Percentiles rank a stretch among this genome's conserved stretches.
These are phyloP conservation scores for Gentiana straminea DNA, from an alignment of 257 asterid genomes.

Conservation along the genomic window DNA sequence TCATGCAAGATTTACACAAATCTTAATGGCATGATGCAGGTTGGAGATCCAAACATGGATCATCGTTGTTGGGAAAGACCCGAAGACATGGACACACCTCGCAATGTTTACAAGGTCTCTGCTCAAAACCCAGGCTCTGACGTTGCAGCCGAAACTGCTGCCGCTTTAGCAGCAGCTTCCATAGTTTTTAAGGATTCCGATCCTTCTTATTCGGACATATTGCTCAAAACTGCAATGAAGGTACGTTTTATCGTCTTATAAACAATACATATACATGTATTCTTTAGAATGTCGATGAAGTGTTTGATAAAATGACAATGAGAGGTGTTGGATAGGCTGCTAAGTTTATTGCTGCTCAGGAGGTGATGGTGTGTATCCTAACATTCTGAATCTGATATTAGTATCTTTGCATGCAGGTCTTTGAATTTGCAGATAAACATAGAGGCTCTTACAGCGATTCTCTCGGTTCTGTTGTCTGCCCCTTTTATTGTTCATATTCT, in stretches of 20 bases:
- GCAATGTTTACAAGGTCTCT: slow-evolving; percentile 53
- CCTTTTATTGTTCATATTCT: slow-evolving; percentile 79
- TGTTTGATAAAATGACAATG: too few species aligned
- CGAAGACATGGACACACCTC: slow-evolving; percentile 75
- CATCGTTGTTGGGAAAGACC: slow-evolving; percentile 87
- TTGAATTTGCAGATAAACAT: slow-evolving; percentile 60
- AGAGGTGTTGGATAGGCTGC: too few species aligned
- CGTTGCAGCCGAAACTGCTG: slow-evolving; percentile 90
- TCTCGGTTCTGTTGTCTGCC: slow-evolving; percentile 63
- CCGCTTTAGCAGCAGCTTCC: slow-evolving; percentile 83
- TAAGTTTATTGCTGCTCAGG: too few species aligned
- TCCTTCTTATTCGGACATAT: slow-evolving; percentile 44
- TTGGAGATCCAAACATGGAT: slow-evolving; percentile 70
- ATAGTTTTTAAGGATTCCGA: slow-evolving; percentile 63
- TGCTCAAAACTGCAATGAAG: slow-evolving; percentile 42
- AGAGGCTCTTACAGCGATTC: slow-evolving; percentile 83
- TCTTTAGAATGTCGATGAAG: too few species aligned
- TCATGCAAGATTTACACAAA: too few species aligned
- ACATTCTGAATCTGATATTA: too few species aligned
- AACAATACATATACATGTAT: too few species aligned
- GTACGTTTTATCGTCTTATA: slow-evolving; percentile 9
- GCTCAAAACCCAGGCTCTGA: slow-evolving; percentile 76
- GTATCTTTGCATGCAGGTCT: slow-evolving; percentile 38
- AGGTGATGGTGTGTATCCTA: too few species aligned
- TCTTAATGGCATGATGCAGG: slow-evolving; percentile 21